Evolutionary conservation across 805 yeast species (phyloP).

Genomic region (Candida lessepsii): DNA sequence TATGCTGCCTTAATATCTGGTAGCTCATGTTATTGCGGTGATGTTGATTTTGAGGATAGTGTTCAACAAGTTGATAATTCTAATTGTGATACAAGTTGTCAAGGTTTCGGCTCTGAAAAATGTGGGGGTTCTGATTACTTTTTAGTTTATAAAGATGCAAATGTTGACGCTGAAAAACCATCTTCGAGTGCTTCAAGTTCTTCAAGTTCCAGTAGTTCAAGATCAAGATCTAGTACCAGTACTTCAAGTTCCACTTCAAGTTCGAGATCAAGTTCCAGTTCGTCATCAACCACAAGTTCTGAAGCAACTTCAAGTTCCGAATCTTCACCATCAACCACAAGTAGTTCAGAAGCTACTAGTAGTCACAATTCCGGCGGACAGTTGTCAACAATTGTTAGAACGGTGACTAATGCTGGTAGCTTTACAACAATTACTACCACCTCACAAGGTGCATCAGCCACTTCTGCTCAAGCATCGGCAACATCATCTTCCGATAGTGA

Average conservation of each 20-base stretch:
- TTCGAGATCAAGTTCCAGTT: slow-evolving; percentile 13
- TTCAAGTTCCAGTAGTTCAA: slow-evolving; percentile 12
- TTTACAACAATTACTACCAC: slow-evolving; percentile 15
- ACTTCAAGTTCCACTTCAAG: slow-evolving; percentile 4
- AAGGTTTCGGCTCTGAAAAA: slow-evolving; percentile 34
- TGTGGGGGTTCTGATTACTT: slow-evolving; percentile 41
- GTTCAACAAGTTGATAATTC: slow-evolving; percentile 24
- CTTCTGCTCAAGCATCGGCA: too few relatives aligned
- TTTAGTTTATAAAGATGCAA: slow-evolving; percentile 26
- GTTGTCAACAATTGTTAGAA: slow-evolving; percentile 10
- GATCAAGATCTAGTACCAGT: slow-evolving; percentile 11
- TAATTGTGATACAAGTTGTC: slow-evolving; percentile 32
- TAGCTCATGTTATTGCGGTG: slow-evolving; percentile 40
- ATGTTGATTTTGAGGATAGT: slow-evolving; percentile 25
- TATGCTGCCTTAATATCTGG: slow-evolving; percentile 39
- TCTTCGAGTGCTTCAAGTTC: slow-evolving; percentile 12
- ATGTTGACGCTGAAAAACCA: slow-evolving; percentile 14
- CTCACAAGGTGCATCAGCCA: slow-evolving; percentile 5
- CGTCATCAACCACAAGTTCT: too few relatives aligned
- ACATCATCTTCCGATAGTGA: slow-evolving; percentile 5
- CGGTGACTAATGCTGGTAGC: slow-evolving; percentile 11
- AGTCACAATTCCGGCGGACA: too few relatives aligned
- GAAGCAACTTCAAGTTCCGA: slow-evolving; percentile 6
- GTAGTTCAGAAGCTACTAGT: background rate
- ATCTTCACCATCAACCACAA: background rate